Evolutionary conservation across 768 basidiomycete species (phyloP), one percentile per base, ranked within the genome.

Genomic region (Kwoniella newhampshirensis): DNA sequence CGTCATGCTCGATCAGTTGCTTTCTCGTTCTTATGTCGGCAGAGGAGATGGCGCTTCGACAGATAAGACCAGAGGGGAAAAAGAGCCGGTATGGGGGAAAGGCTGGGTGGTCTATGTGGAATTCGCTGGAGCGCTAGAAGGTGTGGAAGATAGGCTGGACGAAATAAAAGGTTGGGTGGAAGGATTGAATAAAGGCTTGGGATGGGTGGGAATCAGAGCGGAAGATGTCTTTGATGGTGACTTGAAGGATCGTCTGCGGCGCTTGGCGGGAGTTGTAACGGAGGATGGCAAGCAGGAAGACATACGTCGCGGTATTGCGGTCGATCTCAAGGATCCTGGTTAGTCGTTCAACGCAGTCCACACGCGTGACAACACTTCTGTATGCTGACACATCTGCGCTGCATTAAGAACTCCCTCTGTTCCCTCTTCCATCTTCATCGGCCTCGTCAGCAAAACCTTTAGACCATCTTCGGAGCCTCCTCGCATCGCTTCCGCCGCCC

Each of bases 91-190:
- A 9, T 74, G 75, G 75, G 60, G 66, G 26, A 60, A 59, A 17
- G 68, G 60, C 26, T 64, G 54, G 54, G 65, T 73, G n/a, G 61
- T 74, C 8, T 64, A 76, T 62, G 73, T 76, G 18, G 71, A 74
- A 23, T 76, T 73, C 54, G 51, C 62, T 7, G 59, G 57, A 20
- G 68, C 74, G 1, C 32, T 67, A 1, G 46, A 59, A 1, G 53
- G 57, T 21, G 32, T 55, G 32, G 50, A 43, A 27, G 66, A 67
- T 18, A 51, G 64, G 44, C 42, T 43, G 11, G 61, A 58, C 25
- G 61, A 59, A n/a, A 47, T 70, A 39, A 47, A 47, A 28, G 12
- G 18, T 4, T 36, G 60, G 41, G 59, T 52, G 17, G 51, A 64
- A 41, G 32, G 27, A 20, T 36, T 37, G n/a, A 48, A 26, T 1